phyloP scores from a whole-genome alignment of 306 rosid genomes.

The Mimosa pudica region DNA sequence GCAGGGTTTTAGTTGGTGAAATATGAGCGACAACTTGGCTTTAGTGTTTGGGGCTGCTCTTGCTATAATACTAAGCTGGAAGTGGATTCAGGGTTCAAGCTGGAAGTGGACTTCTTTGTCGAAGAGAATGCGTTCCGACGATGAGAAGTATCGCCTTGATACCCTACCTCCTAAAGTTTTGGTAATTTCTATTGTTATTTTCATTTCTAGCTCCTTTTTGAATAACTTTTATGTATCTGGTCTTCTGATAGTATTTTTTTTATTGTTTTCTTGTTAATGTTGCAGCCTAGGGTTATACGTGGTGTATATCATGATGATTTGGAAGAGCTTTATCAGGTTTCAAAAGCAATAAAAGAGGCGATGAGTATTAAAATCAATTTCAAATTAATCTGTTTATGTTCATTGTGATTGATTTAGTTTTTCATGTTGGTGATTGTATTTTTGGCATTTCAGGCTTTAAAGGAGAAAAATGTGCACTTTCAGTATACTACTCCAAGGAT shows the following conservation, averaged over 20 bases:
- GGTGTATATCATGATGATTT: conserved; percentile 81
- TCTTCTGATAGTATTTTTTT: not conserved
- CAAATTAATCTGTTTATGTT: not conserved
- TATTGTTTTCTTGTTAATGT: not conserved
- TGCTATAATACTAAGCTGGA: conserved; percentile 52
- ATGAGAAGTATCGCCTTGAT: conserved; percentile 40
- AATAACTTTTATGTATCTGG: not conserved
- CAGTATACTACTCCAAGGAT: conserved; percentile 68
- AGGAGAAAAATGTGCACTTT: conserved; percentile 56
- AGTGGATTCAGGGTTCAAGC: conserved; percentile 53
- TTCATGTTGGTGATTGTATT: conserved; percentile 20
- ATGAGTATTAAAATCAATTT: conserved; percentile 36
- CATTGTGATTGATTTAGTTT: not conserved
- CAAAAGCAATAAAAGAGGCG: conserved; percentile 61
- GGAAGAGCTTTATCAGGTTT: conserved; percentile 62
- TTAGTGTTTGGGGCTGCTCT: conserved; percentile 48
- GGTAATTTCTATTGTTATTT: conserved; percentile 41
- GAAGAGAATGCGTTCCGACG: conserved; percentile 49
- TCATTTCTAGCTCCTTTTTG: not conserved
- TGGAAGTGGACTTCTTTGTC: conserved; percentile 39
- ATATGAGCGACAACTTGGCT: conserved; percentile 15
- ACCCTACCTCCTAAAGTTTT: conserved; percentile 68
- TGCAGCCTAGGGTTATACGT: conserved; percentile 59
- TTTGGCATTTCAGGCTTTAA: conserved; percentile 47
- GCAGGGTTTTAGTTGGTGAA: conserved; percentile 16